A percentile compares a stretch with the other conserved stretches of the same genome.
Conservation (phyloP, 768 basidiomycete species). For the Tricholoma flavovirens region DNA sequence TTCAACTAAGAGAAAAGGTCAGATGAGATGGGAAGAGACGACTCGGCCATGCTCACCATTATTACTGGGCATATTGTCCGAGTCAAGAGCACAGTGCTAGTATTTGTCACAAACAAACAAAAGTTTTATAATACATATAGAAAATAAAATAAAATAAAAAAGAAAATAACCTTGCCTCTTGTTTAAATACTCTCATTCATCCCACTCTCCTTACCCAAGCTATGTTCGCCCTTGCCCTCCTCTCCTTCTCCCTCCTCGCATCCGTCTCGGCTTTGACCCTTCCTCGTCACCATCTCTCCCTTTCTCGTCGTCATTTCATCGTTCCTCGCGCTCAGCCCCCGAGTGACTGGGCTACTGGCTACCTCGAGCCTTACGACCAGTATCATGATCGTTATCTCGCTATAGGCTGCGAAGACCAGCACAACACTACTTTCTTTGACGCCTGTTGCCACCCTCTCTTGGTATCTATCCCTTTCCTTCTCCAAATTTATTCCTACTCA, state of each 20-base stretch:
- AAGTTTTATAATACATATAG: too few species aligned
- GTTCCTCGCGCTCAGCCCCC: constrained; percentile 21
- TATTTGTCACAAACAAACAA: too few species aligned
- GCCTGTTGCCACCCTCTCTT: constrained; percentile 69
- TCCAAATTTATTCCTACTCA: constrained; percentile 1
- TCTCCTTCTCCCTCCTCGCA: constrained; percentile 25
- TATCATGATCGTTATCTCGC: constrained; percentile 64
- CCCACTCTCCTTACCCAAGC: constrained; percentile 22
- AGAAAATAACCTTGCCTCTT: not conserved
- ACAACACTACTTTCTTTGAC: constrained; percentile 53
- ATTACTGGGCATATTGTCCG: too few species aligned
- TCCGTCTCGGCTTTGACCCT: constrained; percentile 35
- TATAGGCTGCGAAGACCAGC: constrained; percentile 43
- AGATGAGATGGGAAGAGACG: too few species aligned
- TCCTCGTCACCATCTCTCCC: constrained; percentile 24
- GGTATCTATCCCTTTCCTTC: constrained; percentile 28
- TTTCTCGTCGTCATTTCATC: not conserved
- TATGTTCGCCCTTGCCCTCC: constrained; percentile 17
- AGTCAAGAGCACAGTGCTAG: too few species aligned
- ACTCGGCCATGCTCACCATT: too few species aligned
- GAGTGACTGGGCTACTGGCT: constrained; percentile 34
- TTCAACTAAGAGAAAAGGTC: constrained; percentile 47
- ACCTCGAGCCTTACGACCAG: constrained; percentile 47
- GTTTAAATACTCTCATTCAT: constrained; percentile 18
- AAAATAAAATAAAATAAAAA: constrained; percentile 6